Conservation (phyloP, 2,329 filamentous ascomycete genomes). For the Fusarium protoensiforme region DNA sequence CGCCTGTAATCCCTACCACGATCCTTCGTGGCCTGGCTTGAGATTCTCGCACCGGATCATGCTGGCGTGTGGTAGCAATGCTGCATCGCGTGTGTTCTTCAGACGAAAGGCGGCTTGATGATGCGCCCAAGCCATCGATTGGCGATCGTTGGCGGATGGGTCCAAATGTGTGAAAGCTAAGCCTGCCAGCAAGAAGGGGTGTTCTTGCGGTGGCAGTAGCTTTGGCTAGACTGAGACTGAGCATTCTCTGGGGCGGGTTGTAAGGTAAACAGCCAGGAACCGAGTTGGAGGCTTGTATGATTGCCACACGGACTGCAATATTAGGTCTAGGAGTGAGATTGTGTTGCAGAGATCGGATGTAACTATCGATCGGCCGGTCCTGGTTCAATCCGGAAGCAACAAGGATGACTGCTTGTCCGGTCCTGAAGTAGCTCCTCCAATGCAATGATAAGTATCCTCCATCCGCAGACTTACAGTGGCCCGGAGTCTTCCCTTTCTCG, state of each 20-base stretch:
- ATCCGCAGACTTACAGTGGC: background rate
- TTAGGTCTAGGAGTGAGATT: background rate
- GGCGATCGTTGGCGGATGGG: background rate
- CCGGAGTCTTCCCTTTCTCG: background rate
- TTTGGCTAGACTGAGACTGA: background rate
- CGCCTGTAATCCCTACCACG: slow-evolving; percentile 61
- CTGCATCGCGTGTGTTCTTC: background rate
- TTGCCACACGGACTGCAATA: background rate
- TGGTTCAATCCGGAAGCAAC: background rate
- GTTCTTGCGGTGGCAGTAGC: background rate
- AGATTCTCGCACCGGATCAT: background rate
- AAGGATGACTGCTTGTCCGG: background rate
- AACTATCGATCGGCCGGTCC: background rate
- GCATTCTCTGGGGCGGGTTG: background rate
- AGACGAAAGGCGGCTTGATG: background rate
- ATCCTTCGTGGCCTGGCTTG: slow-evolving; percentile 45
- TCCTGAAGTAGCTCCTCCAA: background rate
- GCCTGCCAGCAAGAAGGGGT: background rate
- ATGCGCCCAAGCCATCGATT: background rate
- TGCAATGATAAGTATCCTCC: background rate
- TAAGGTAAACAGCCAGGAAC: background rate
- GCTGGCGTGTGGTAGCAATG: background rate
- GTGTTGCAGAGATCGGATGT: background rate
- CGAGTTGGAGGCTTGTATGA: background rate
- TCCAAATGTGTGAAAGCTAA: background rate